phyloP scores from a whole-genome alignment of 2,329 filamentous ascomycete genomes.

The Metarhizium humberi region DNA sequence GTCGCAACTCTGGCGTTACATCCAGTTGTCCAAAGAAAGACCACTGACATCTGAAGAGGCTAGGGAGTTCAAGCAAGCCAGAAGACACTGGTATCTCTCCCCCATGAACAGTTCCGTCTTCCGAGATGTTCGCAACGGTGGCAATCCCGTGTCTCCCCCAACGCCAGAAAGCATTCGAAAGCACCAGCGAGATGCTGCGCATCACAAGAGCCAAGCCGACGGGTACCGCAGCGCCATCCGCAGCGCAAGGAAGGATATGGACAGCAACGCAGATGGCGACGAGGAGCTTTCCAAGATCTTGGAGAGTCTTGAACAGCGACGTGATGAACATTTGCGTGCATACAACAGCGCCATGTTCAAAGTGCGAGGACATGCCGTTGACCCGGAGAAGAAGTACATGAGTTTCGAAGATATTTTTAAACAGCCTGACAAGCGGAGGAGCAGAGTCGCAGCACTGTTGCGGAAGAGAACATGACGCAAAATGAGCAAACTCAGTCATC shows the following conservation, averaged over 20 bases:
- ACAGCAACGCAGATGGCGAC: background rate
- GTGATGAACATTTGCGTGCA: constrained; percentile 14
- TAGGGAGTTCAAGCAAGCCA: constrained; percentile 25
- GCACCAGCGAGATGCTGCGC: constrained; percentile 18
- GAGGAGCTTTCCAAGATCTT: background rate
- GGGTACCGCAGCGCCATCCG: constrained; percentile 15
- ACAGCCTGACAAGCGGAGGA: constrained; percentile 11
- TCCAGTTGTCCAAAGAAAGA: constrained; percentile 18
- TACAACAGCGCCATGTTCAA: constrained; percentile 18
- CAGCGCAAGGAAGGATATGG: constrained; percentile 14
- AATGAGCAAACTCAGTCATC: background rate
- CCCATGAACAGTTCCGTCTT: constrained; percentile 17
- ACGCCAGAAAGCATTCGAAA: constrained; percentile 14
- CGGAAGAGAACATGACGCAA: background rate
- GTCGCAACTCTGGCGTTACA: constrained; percentile 24
- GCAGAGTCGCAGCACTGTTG: constrained; percentile 3
- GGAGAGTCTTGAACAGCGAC: constrained; percentile 15
- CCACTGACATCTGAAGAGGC: constrained; percentile 22
- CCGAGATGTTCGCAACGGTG: constrained; percentile 10
- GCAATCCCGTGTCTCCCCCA: constrained; percentile 7
- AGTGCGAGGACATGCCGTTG: constrained; percentile 16
- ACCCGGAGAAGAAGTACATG: constrained; percentile 19
- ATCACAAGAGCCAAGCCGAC: constrained; percentile 21
- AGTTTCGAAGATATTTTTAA: constrained; percentile 20
- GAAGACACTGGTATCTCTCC: constrained; percentile 21